phyloP scores from a whole-genome alignment of 257 asterid species.

The Rauvolfia tetraphylla region DNA sequence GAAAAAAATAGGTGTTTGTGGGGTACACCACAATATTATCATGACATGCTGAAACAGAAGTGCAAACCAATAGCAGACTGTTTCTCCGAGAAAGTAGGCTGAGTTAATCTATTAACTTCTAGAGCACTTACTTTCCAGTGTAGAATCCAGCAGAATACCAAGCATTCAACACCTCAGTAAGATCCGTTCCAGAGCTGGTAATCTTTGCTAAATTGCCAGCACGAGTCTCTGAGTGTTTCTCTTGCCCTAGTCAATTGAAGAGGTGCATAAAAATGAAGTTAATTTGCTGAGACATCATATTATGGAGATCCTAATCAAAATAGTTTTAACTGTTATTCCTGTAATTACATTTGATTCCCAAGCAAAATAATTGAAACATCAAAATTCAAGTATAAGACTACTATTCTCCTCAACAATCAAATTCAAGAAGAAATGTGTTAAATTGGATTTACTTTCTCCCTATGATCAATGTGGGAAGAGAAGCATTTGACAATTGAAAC shows the following conservation, averaged over 20 bases:
- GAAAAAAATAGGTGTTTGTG: background rate
- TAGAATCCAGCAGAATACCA: constrained; percentile 76
- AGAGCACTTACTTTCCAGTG: constrained; percentile 79
- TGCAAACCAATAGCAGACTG: background rate
- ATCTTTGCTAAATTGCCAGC: constrained; percentile 24
- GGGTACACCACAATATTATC: background rate
- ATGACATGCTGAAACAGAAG: background rate
- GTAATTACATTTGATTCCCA: background rate
- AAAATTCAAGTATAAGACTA: background rate
- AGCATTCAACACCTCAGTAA: constrained; percentile 58
- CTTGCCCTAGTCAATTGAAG: constrained; percentile 35
- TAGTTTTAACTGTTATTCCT: background rate
- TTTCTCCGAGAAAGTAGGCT: background rate
- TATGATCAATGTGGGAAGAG: background rate
- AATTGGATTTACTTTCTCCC: background rate
- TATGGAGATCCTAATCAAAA: background rate
- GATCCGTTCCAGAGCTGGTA: constrained; percentile 46
- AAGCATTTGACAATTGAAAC: background rate
- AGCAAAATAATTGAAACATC: background rate
- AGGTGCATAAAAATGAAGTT: background rate
- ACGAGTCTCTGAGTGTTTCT: constrained; percentile 21
- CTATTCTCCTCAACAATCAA: background rate
- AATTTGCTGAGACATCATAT: background rate
- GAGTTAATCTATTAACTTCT: background rate
- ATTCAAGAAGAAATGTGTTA: background rate